Percentiles rank a stretch among this genome's conserved stretches.
Conservation (phyloP, 2,329 filamentous ascomycete genomes). For the Amauroascus verrucosus region DNA sequence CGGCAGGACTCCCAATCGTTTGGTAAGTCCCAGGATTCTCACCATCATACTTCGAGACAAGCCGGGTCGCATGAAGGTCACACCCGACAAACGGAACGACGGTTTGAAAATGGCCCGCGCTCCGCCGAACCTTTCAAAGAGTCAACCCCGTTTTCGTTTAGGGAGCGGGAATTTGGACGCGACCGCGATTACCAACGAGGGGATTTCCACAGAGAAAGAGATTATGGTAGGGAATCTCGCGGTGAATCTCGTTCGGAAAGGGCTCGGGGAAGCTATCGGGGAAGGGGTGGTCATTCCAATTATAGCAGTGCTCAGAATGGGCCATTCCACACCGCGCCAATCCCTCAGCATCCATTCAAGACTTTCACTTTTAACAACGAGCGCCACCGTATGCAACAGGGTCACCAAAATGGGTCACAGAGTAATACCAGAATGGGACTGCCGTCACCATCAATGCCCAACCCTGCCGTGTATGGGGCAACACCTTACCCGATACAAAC, state of each 20-base stretch:
- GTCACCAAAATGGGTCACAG: conserved; percentile 29
- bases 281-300: conserved; percentile 31
- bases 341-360: conserved; percentile 36
- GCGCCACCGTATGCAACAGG: conserved; percentile 33
- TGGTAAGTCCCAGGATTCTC: conserved; percentile 24
- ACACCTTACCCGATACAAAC: conserved; percentile 29
- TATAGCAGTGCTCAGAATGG: conserved; percentile 29
- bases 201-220: conserved; percentile 19
- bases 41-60: conserved; percentile 21
- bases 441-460: conserved; percentile 54
- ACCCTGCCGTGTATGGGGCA: conserved; percentile 43
- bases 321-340: conserved; percentile 32
- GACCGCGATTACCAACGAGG: conserved; percentile 18
- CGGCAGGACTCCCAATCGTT: conserved; percentile 30
- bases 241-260: conserved; percentile 30
- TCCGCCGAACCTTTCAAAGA: conserved; percentile 29
- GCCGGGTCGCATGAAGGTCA: conserved; percentile 25
- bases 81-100: conserved; percentile 28
- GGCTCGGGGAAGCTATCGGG: conserved; percentile 33
- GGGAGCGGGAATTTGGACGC: conserved; percentile 21
- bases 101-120: conserved; percentile 31
- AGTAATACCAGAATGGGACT: conserved; percentile 43
- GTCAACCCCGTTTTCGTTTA: conserved; percentile 20
- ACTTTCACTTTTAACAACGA: conserved; percentile 32
- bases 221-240: conserved; percentile 22